Evolutionary conservation across 768 basidiomycete species (phyloP).

Genomic region (Tylopilus sp.): DNA sequence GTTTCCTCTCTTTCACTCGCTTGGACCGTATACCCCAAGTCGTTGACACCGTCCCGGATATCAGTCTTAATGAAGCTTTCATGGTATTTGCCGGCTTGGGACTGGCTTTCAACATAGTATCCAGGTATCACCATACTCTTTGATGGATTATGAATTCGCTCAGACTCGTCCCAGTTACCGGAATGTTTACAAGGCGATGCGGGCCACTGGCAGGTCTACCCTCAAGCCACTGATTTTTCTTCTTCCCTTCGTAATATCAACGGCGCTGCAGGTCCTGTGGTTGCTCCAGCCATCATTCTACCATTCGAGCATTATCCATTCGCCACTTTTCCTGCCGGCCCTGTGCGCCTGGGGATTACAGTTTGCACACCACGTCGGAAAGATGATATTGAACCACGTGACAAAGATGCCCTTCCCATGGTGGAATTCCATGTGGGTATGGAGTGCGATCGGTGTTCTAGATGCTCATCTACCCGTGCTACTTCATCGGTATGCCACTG

Average conservation of each 20-base stretch:
- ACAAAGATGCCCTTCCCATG: conserved; percentile 80
- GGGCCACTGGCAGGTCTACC: conserved; percentile 38
- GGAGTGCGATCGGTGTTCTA: conserved; percentile 69
- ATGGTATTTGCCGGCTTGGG: conserved; percentile 75
- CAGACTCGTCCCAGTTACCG: conserved; percentile 49
- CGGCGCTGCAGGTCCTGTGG: conserved; percentile 77
- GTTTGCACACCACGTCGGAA: conserved; percentile 85
- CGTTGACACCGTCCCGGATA: conserved; percentile 50
- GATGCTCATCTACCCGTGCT: conserved; percentile 80
- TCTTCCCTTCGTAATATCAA: conserved; percentile 74
- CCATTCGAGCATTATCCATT: conserved; percentile 68
- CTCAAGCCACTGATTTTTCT: conserved; percentile 66
- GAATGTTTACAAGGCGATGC: conserved; percentile 72
- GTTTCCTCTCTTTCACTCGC: conserved; percentile 55
- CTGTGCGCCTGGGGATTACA: conserved; percentile 90
- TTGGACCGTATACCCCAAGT: conserved; percentile 51
- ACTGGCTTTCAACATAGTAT: conserved; percentile 76
- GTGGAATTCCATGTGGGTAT: conserved; percentile 86
- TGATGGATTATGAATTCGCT: background rate
- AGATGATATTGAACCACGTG: conserved; percentile 92
- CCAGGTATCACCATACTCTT: conserved; percentile 41
- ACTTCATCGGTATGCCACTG: conserved; percentile 54
- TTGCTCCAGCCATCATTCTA: conserved; percentile 62
- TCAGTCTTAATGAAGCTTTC: conserved; percentile 82
- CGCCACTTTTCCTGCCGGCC: conserved; percentile 81